Conservation (phyloP, 768 basidiomycete species). For the Kwoniella dendrophila region DNA sequence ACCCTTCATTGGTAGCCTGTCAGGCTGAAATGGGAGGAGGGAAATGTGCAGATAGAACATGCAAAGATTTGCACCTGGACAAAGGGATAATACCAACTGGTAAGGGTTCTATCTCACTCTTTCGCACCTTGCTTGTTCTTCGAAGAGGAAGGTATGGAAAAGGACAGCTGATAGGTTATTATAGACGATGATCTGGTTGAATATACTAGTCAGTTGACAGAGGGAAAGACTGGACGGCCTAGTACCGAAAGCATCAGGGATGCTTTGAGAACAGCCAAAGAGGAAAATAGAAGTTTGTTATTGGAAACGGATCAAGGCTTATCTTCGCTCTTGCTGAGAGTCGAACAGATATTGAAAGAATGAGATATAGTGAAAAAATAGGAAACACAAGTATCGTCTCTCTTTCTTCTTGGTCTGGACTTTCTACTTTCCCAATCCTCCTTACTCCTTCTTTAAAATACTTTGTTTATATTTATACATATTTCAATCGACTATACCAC, state of each 20-base stretch:
- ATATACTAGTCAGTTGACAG: neutral
- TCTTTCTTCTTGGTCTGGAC: neutral
- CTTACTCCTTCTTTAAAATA: neutral
- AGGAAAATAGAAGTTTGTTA: neutral
- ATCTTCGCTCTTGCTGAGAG: neutral
- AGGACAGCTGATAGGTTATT: constrained; percentile 9
- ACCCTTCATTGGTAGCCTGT: constrained; percentile 35
- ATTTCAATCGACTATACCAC: constrained; percentile 1
- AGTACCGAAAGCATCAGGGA: too few species aligned
- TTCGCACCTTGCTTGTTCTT: too few species aligned
- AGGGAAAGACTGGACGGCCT: neutral
- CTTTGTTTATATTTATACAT: neutral
- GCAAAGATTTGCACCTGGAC: constrained; percentile 39
- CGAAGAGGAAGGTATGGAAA: neutral
- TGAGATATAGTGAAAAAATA: neutral
- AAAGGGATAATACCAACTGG: constrained; percentile 31
- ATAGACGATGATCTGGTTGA: constrained; percentile 17
- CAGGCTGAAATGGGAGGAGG: constrained; percentile 42
- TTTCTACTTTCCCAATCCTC: neutral
- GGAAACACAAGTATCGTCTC: neutral
- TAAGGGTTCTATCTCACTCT: constrained; percentile 19
- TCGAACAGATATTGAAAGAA: neutral
- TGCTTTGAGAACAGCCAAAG: neutral
- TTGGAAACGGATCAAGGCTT: neutral
- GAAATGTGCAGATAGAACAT: constrained; percentile 41